Evolutionary conservation across 176 grass and related monocot genomes (phyloP), one percentile per base, ranked within the genome.

Genomic region (Typha latifolia): DNA sequence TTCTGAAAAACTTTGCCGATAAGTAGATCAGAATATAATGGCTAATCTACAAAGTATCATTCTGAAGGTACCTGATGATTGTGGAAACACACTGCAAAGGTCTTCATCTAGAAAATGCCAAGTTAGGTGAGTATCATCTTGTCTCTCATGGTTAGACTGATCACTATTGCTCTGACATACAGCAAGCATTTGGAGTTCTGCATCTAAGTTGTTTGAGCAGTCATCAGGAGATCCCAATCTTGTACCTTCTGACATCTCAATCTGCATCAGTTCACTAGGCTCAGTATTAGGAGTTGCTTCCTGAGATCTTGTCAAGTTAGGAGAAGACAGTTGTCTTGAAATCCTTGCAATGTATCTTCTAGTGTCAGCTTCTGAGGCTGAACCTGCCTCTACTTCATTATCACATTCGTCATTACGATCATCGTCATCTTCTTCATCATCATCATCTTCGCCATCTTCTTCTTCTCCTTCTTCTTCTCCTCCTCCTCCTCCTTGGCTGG

Each of bases 61-160:
- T n/a, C 1, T 48, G 43, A 27, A n/a, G 15, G 15, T 86, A 96
- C 91, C 91, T 89, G 80, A 82, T 0, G 69, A 64, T 50, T 80
- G 78, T 27, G 69, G 79, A 26, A 62, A 70, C 0, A 48, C 76
- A 75, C 52, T 51, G n/a, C 78, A 77, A 0, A 91, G 16, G 32
- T 89, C 75, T 47, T 97, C 69, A 11, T 78, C 66, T 1, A 82
- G 34, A 78, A 86, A 64, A 61, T 87, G 49, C 93, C 81, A 92
- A 15, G 66, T 49, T 11, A 77, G 85, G 26, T 59, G 66, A 15
- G 55, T 2, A n/a, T 84, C 82, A 66, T 82, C 78, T 4, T 78
- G 77, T 57, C 18, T 68, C 59, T 61, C 66, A 52, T 74, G 15
- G 47, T 19, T 78, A 5, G 62, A 69, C 52, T 73, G 74, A 12